phyloP scores from a whole-genome alignment of 176 grass and related monocot species.

The Rhynchospora tenuis region DNA sequence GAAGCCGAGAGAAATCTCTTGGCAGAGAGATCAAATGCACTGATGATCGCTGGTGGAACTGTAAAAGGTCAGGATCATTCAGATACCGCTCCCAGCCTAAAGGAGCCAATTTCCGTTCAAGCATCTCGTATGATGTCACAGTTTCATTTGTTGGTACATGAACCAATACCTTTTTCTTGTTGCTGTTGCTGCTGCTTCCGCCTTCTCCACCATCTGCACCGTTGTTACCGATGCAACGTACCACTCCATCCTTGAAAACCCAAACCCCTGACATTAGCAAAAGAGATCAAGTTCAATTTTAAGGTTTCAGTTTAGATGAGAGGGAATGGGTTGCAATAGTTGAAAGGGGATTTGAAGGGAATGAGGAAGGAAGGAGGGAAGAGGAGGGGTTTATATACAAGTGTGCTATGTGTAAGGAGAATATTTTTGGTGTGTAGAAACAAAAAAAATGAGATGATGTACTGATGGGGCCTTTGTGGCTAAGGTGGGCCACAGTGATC shows the following conservation, averaged over 20 bases:
- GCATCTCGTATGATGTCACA: constrained; percentile 58
- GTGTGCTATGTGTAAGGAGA: not conserved
- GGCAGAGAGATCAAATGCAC: constrained; percentile 81
- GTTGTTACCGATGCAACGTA: constrained; percentile 45
- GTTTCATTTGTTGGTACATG: constrained; percentile 67
- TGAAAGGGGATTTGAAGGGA: not conserved
- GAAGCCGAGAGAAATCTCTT: constrained; percentile 55
- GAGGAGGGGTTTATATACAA: constrained; percentile 33
- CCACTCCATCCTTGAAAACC: constrained; percentile 70
- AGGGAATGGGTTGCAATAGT: not conserved
- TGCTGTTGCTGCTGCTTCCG: not conserved
- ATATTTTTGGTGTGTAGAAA: constrained; percentile 17
- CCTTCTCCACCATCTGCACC: not conserved
- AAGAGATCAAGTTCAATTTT: not conserved
- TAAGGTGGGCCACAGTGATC: constrained; percentile 40
- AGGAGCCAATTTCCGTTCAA: constrained; percentile 42
- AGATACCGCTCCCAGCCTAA: constrained; percentile 74
- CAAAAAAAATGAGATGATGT: not conserved
- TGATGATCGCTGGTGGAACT: constrained; percentile 73
- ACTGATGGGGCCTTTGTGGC: constrained; percentile 31
- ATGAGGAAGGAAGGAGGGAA: not conserved
- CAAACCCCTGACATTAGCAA: constrained; percentile 61
- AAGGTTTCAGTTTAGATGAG: constrained; percentile 3
- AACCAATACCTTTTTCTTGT: constrained; percentile 46
- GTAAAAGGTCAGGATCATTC: constrained; percentile 57